Conservation (phyloP, 202 grass and related monocot genomes). For the Zoysia matrella region DNA sequence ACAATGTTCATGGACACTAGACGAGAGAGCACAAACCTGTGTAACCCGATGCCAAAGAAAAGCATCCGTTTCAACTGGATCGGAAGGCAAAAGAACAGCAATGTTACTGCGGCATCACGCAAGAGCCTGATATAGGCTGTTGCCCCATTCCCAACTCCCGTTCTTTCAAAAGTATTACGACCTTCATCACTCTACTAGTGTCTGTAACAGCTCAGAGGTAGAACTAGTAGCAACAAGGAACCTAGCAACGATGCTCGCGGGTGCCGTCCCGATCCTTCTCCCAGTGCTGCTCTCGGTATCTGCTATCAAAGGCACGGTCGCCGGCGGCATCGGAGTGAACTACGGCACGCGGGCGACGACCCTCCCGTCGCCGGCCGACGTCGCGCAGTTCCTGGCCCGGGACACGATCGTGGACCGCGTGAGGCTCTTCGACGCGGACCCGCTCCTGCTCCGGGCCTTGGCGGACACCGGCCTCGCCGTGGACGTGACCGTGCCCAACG, state of each 20-base stretch:
- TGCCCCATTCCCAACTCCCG: no score
- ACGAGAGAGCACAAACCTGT: not conserved
- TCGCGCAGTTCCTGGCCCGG: conserved; percentile 18
- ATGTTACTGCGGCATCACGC: conserved; percentile 38
- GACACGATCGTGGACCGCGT: conserved; percentile 78
- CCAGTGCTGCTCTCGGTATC: conserved; percentile 4
- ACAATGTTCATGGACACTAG: conserved; percentile 35
- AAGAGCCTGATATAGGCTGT: not conserved
- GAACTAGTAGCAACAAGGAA: no score
- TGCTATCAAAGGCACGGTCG: conserved; percentile 31
- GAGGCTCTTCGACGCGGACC: conserved; percentile 66
- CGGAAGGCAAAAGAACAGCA: not conserved
- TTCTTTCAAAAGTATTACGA: conserved; percentile 18
- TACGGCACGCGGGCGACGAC: conserved; percentile 66
- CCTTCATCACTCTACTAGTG: no score
- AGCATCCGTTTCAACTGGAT: conserved; percentile 29
- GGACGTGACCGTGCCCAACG: conserved; percentile 68
- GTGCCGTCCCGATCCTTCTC: conserved; percentile 17
- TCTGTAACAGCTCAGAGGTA: no score
- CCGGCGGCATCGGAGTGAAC: conserved; percentile 61
- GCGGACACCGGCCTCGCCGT: conserved; percentile 65
- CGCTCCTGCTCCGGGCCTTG: conserved; percentile 53
- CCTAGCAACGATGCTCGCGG: not conserved
- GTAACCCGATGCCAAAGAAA: conserved; percentile 38
- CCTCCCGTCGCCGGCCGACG: conserved; percentile 43